These are phyloP conservation scores for Fusarium xyrophilum DNA, from an alignment of 2,329 filamentous ascomycete species.

Conservation along the genomic window DNA sequence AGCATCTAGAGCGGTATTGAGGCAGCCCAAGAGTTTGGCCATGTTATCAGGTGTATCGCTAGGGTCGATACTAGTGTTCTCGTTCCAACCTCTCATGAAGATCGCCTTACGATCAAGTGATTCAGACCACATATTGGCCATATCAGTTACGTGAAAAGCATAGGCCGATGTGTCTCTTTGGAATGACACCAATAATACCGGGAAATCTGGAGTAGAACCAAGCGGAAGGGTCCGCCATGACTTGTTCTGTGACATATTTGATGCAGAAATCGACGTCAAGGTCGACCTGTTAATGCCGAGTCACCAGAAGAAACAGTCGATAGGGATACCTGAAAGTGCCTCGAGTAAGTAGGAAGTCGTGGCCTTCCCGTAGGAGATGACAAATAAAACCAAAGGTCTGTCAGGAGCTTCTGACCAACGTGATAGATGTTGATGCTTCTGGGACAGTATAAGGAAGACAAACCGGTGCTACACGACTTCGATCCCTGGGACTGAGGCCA, in stretches of 20 bases:
- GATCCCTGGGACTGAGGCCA: neutral
- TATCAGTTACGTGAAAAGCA: constrained; percentile 71
- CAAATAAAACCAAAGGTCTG: neutral
- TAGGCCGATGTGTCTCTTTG: constrained; percentile 64
- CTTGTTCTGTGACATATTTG: constrained; percentile 43
- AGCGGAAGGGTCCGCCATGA: constrained; percentile 59
- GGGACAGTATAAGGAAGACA: neutral
- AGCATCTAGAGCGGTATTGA: constrained; percentile 60
- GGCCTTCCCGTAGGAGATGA: neutral
- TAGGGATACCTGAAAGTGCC: neutral
- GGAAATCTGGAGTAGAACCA: constrained; percentile 52
- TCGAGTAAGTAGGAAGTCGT: neutral
- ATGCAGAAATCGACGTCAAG: neutral
- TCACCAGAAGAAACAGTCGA: neutral
- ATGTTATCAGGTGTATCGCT: constrained; percentile 73
- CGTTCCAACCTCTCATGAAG: constrained; percentile 64
- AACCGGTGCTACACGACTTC: neutral
- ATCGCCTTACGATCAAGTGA: constrained; percentile 67
- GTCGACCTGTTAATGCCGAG: neutral
- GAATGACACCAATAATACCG: constrained; percentile 69
- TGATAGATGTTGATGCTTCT: neutral
- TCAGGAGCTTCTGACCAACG: neutral
- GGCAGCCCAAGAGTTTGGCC: constrained; percentile 68
- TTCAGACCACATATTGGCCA: constrained; percentile 77
- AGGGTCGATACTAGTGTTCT: constrained; percentile 76